These are phyloP conservation scores for Diplosphaera chodatii DNA, from an alignment of 139 green algal species.

Conservation along the genomic window DNA sequence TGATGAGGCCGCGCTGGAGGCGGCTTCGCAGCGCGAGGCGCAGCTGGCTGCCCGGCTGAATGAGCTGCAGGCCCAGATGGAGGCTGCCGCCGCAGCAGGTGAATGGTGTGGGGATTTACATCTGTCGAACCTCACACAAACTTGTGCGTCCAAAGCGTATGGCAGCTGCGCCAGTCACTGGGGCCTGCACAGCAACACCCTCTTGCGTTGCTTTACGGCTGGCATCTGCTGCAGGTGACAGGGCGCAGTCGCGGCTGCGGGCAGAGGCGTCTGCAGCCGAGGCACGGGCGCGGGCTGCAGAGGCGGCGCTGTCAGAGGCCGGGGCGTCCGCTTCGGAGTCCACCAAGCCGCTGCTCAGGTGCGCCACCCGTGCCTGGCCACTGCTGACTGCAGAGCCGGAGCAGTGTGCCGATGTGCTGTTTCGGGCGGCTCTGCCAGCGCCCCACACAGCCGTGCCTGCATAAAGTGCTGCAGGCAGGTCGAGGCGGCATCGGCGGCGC, in stretches of 20 bases:
- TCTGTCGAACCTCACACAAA: too few relatives aligned
- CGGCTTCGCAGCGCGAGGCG: conserved; percentile 33
- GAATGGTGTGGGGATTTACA: conserved; percentile 12
- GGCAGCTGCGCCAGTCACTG: too few relatives aligned
- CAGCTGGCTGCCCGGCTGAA: conserved; percentile 12
- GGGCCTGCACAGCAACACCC: too few relatives aligned
- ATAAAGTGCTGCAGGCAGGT: conserved; percentile 42
- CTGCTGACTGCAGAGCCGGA: too few relatives aligned
- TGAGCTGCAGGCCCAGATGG: neutral
- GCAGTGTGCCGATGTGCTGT: too few relatives aligned
- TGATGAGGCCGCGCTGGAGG: conserved; percentile 18
- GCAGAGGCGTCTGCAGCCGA: conserved; percentile 22
- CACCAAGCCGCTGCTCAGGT: conserved; percentile 34
- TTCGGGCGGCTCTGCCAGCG: too few relatives aligned
- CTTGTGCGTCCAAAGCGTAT: too few relatives aligned
- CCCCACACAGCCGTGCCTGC: too few relatives aligned
- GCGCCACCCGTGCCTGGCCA: too few relatives aligned
- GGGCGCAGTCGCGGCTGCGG: conserved; percentile 31
- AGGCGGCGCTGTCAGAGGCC: conserved; percentile 30
- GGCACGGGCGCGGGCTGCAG: conserved; percentile 26
- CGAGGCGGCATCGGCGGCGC: conserved; percentile 35
- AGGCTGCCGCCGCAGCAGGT: conserved; percentile 16
- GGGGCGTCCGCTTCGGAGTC: conserved; percentile 17
- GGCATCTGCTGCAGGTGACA: too few relatives aligned
- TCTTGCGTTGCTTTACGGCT: too few relatives aligned